phyloP scores from a whole-genome alignment of 2,329 filamentous ascomycete genomes.

The Fusarium agapanthi region DNA sequence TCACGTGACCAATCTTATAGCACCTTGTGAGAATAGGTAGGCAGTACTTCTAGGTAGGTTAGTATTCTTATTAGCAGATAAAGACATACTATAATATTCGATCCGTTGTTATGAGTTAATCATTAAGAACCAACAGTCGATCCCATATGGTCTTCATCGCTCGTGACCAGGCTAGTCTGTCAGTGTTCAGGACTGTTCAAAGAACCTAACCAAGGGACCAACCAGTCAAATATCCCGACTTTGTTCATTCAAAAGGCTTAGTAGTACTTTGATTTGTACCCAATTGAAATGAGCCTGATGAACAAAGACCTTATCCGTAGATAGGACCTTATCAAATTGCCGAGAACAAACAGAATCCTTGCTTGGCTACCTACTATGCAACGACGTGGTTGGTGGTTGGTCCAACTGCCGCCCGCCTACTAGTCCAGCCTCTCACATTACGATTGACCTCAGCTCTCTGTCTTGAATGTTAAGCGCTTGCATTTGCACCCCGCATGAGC shows the following conservation, averaged over 20 bases:
- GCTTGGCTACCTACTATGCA: neutral
- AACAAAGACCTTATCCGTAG: neutral
- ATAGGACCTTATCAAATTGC: neutral
- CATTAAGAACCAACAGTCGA: neutral
- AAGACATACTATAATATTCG: neutral
- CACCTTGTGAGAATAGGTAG: neutral
- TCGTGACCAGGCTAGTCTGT: neutral
- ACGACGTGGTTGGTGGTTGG: neutral
- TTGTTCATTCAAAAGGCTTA: neutral
- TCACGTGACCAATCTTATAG: conserved; percentile 11
- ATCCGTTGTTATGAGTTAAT: neutral
- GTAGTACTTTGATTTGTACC: neutral
- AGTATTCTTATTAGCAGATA: neutral
- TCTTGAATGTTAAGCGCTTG: neutral
- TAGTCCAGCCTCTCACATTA: conserved; percentile 15
- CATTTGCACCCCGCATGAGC: conserved; percentile 18
- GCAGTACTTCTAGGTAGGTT: neutral
- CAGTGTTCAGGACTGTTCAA: neutral
- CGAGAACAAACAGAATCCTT: neutral
- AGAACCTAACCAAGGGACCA: neutral
- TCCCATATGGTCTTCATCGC: neutral
- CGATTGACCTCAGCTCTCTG: neutral
- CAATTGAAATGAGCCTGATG: neutral
- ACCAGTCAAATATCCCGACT: neutral
- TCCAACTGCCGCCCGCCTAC: neutral